These are phyloP conservation scores for Oryza coarctata DNA, from an alignment of 176 grass and related monocot species.

Conservation along the genomic window DNA sequence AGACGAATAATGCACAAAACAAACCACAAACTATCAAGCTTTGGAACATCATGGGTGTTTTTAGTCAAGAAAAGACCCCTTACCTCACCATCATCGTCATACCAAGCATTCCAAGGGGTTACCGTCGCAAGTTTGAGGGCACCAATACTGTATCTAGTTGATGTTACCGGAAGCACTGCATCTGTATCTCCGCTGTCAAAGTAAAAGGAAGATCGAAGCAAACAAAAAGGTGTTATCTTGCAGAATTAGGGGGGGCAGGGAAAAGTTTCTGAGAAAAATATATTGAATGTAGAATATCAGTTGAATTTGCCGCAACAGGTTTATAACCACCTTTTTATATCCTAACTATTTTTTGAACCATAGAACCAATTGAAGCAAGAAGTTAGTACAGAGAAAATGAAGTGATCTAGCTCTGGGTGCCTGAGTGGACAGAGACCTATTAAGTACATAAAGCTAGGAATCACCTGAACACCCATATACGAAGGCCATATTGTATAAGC, in stretches of 20 bases:
- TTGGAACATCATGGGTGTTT: conserved; percentile 8
- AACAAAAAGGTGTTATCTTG: neutral
- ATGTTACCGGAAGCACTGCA: conserved; percentile 89
- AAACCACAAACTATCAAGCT: neutral
- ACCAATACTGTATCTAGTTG: conserved; percentile 81
- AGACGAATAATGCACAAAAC: neutral
- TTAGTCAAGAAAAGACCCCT: conserved; percentile 25
- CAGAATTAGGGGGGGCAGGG: neutral
- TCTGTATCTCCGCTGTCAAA: conserved; percentile 85
- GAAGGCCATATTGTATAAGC: conserved; percentile 80
- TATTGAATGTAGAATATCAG: neutral
- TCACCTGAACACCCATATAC: conserved; percentile 99
- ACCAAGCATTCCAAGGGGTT: conserved; percentile 87
- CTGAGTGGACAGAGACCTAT: neutral
- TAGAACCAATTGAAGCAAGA: conserved; percentile 2
- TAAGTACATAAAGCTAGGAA: conserved; percentile 14
- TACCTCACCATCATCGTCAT: conserved; percentile 90
- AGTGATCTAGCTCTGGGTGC: conserved; percentile 7
- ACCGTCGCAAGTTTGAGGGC: conserved; percentile 84
- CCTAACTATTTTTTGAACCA: neutral
- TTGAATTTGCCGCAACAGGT: neutral
- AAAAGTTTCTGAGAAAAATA: neutral
- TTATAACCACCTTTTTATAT: neutral
- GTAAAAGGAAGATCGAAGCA: conserved; percentile 9
- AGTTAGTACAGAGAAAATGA: neutral